phyloP scores from a whole-genome alignment of 2,329 filamentous ascomycete genomes.

The Verticillium nubilum region DNA sequence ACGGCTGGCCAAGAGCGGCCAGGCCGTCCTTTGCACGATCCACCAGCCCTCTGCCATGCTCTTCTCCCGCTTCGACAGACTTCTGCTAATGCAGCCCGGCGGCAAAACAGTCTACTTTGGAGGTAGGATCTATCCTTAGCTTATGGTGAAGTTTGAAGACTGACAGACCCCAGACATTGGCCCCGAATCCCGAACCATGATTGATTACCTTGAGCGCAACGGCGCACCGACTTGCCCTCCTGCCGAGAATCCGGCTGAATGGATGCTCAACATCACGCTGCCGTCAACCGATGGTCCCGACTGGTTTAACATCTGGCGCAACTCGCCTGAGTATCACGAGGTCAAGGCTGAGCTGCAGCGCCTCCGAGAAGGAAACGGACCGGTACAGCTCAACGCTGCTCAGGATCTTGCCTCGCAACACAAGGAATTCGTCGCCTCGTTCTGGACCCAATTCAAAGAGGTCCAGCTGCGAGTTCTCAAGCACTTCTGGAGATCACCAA shows the following conservation, averaged over 20 bases:
- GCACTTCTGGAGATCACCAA: constrained; percentile 68
- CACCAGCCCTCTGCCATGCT: constrained; percentile 40
- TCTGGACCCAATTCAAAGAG: constrained; percentile 53
- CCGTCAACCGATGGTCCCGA: constrained; percentile 24
- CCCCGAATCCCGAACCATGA: constrained; percentile 40
- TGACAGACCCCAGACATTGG: constrained; percentile 10
- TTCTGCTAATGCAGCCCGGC: constrained; percentile 49
- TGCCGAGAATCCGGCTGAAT: constrained; percentile 61
- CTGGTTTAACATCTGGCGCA: constrained; percentile 25
- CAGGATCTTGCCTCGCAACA: constrained; percentile 18
- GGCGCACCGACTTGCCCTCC: constrained; percentile 48
- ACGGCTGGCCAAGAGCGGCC: constrained; percentile 48
- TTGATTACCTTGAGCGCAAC: constrained; percentile 55
- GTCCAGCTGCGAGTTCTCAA: constrained; percentile 60
- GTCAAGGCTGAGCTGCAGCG: constrained; percentile 20
- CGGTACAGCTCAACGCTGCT: background rate
- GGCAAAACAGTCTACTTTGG: constrained; percentile 57
- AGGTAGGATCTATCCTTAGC: constrained; percentile 26
- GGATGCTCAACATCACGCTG: constrained; percentile 48
- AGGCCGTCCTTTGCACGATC: constrained; percentile 40
- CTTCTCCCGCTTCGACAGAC: constrained; percentile 44
- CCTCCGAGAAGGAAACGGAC: constrained; percentile 27
- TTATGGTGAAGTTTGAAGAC: background rate
- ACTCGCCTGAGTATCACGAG: constrained; percentile 20
- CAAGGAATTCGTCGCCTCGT: constrained; percentile 67